Evolutionary conservation across 306 rosid species (phyloP).

Genomic region (Fragaria nilgerrensis): DNA sequence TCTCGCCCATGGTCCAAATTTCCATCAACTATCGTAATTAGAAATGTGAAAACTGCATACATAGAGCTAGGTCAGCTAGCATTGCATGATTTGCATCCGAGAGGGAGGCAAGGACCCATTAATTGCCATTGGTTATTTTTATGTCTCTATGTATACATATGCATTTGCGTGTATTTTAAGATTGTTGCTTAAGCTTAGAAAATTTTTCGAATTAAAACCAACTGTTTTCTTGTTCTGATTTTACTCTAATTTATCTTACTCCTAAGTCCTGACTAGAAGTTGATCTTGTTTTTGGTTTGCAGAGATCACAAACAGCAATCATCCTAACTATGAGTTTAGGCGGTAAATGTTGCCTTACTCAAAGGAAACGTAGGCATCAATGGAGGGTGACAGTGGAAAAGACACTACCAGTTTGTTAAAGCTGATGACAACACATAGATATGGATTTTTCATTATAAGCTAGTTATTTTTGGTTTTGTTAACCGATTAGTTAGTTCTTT

Average conservation of each 20-base stretch:
- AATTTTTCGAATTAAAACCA: background rate
- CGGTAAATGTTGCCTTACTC: background rate
- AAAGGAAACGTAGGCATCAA: background rate
- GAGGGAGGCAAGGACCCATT: too few species aligned
- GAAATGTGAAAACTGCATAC: background rate
- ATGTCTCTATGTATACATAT: background rate
- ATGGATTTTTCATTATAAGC: background rate
- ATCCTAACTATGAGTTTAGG: background rate
- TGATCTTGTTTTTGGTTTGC: background rate
- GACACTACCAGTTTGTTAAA: background rate
- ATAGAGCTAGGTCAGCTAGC: too few species aligned
- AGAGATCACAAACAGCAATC: background rate
- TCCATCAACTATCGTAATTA: background rate
- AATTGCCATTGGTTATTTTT: background rate
- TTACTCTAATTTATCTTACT: background rate
- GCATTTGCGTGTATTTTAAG: background rate
- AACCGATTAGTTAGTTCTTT: background rate
- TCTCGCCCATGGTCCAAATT: background rate
- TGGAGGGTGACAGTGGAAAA: background rate
- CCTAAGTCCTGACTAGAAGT: background rate
- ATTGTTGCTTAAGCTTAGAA: background rate
- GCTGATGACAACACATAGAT: background rate
- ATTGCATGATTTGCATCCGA: too few species aligned
- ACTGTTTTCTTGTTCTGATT: background rate
- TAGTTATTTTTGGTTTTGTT: slow-evolving; percentile 7